Evolutionary conservation across 164 flowering plant species (phyloP).

Genomic region (Annona cherimola): DNA sequence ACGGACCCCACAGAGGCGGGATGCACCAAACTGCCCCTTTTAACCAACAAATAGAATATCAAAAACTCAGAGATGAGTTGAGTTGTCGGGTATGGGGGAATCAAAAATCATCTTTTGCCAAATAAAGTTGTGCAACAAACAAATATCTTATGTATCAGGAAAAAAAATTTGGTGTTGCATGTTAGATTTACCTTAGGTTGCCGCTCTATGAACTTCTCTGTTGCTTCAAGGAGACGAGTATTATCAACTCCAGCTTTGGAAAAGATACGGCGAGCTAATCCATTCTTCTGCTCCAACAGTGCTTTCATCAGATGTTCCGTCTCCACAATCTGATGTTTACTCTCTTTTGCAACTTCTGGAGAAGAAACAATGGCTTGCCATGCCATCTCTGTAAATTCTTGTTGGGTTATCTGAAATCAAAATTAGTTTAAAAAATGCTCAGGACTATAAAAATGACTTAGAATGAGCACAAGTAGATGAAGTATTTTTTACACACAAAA

Average conservation of each 20-base stretch:
- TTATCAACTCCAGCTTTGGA: slow-evolving; percentile 85
- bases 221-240: slow-evolving; percentile 80
- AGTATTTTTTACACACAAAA: not conserved
- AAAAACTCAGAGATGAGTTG: not conserved
- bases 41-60: not conserved
- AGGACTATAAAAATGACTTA: not conserved
- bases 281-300: slow-evolving; percentile 93
- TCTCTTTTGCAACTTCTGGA: slow-evolving; percentile 92
- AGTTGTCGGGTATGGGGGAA: not conserved
- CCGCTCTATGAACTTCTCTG: slow-evolving; percentile 78
- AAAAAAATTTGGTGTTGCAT: not conserved
- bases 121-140: not conserved
- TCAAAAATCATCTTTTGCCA: not conserved
- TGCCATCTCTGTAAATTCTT: slow-evolving; percentile 97
- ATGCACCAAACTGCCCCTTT: not conserved
- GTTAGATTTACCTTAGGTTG: slow-evolving; percentile 69
- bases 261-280: slow-evolving; percentile 94
- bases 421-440: not conserved
- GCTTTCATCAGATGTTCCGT: slow-evolving; percentile 96
- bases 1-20: not conserved
- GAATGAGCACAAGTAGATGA: not conserved
- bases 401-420: slow-evolving; percentile 74
- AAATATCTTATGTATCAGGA: not conserved
- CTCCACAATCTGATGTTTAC: slow-evolving; percentile 96
- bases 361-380: slow-evolving; percentile 95